These are phyloP conservation scores for Ophioceras dolichostomum DNA, from an alignment of 2,329 filamentous ascomycete species.

Conservation along the genomic window DNA sequence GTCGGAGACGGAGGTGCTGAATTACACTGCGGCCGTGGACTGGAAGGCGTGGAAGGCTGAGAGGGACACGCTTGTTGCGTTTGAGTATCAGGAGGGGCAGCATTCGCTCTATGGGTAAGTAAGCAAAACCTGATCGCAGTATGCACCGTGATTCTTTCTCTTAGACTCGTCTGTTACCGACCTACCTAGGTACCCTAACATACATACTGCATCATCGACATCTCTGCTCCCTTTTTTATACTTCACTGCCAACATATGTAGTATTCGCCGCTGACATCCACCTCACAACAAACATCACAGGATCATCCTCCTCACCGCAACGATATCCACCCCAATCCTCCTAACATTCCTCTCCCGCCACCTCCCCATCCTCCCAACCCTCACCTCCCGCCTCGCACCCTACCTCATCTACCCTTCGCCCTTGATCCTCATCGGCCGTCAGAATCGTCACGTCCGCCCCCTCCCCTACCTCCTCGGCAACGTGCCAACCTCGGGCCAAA, in stretches of 20 bases:
- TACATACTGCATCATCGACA: no score
- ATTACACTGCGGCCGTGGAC: slow-evolving; percentile 9
- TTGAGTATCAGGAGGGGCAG: slow-evolving; percentile 9
- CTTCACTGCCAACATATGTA: no score
- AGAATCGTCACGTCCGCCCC: slow-evolving; percentile 17
- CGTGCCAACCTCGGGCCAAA: slow-evolving; percentile 13
- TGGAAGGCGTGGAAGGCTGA: slow-evolving; percentile 3
- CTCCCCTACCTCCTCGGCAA: slow-evolving; percentile 21
- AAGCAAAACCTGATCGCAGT: no score
- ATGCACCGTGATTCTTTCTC: no score
- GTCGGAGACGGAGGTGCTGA: slow-evolving; percentile 4
- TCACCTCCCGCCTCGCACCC: slow-evolving; percentile 11
- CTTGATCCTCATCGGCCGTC: slow-evolving; percentile 17
- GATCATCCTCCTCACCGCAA: not conserved
- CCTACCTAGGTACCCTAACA: no score
- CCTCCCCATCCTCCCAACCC: not conserved
- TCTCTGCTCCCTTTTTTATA: no score
- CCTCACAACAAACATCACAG: no score
- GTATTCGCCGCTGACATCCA: no score
- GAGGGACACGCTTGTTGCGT: slow-evolving; percentile 4
- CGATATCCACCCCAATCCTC: not conserved
- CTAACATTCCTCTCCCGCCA: not conserved
- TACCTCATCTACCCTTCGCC: slow-evolving; percentile 19
- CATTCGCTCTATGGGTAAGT: slow-evolving; percentile 10
- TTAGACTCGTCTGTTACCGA: no score